phyloP scores from a whole-genome alignment of 768 basidiomycete species.

The Boletus patriciae region DNA sequence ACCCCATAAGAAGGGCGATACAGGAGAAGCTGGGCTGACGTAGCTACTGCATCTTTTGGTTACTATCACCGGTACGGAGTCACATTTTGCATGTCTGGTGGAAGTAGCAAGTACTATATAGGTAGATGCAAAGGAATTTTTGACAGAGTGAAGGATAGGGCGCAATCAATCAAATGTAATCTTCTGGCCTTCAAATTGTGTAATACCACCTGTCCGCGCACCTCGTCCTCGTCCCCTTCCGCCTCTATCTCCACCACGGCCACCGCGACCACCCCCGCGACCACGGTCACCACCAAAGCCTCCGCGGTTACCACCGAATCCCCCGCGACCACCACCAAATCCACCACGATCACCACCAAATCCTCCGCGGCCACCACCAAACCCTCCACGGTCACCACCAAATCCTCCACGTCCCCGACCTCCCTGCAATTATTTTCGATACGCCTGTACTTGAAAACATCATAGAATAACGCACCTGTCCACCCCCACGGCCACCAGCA shows the following conservation, averaged over 20 bases:
- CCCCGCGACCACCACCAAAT: conserved; percentile 33
- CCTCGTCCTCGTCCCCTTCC: conserved; percentile 40
- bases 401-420: conserved; percentile 29
- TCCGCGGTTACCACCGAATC: conserved; percentile 22
- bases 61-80: neutral
- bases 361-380: conserved; percentile 33
- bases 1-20: conserved; percentile 73
- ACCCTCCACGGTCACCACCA: conserved; percentile 34
- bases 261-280: conserved; percentile 42
- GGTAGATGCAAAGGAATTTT: neutral
- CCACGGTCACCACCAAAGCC: conserved; percentile 46
- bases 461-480: conserved; percentile 39
- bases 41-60: neutral
- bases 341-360: conserved; percentile 17
- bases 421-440: conserved; percentile 17
- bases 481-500: conserved; percentile 51
- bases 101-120: neutral
- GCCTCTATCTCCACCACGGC: conserved; percentile 40
- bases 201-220: conserved; percentile 54
- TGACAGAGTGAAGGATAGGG: neutral
- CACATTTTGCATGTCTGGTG: neutral
- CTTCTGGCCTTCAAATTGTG: conserved; percentile 52
- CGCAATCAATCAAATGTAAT: conserved; percentile 41
- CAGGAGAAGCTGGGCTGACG: conserved; percentile 28
- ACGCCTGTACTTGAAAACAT: neutral